A percentile compares a stretch with the other conserved stretches of the same genome.
Conservation (phyloP, 257 asterid species). For the Orobanche coerulescens region DNA sequence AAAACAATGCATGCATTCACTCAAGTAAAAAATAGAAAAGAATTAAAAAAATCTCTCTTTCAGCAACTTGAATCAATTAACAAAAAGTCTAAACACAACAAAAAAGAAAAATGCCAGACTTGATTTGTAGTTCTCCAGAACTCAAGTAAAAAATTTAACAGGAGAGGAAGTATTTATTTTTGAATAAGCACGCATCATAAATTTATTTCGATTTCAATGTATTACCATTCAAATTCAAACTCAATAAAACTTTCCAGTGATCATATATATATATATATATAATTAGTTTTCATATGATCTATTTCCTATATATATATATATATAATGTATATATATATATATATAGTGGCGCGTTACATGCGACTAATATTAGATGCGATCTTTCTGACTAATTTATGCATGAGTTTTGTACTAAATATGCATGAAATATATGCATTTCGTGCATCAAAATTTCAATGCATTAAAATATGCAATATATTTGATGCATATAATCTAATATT, state of each 20-base stretch:
- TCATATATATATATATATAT: too few relatives aligned
- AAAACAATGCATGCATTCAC: background rate
- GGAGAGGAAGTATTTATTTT: background rate
- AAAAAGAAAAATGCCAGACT: background rate
- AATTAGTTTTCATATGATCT: too few relatives aligned
- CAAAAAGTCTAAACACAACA: background rate
- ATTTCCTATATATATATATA: too few relatives aligned
- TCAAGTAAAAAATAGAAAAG: background rate
- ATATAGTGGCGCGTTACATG: too few relatives aligned
- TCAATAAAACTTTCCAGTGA: background rate
- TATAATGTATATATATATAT: too few relatives aligned
- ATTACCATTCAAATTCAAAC: slow-evolving; percentile 7
- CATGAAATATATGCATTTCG: too few relatives aligned
- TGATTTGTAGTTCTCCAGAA: background rate
- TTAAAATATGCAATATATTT: too few relatives aligned
- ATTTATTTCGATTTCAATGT: background rate
- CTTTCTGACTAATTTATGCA: too few relatives aligned
- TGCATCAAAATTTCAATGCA: too few relatives aligned
- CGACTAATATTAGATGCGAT: too few relatives aligned
- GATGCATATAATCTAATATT: too few relatives aligned
- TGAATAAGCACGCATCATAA: background rate
- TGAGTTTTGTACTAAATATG: too few relatives aligned
- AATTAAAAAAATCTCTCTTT: background rate
- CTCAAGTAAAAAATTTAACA: background rate
- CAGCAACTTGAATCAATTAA: background rate